phyloP scores from a whole-genome alignment of 2,329 filamentous ascomycete genomes.

The Fusarium illudens region DNA sequence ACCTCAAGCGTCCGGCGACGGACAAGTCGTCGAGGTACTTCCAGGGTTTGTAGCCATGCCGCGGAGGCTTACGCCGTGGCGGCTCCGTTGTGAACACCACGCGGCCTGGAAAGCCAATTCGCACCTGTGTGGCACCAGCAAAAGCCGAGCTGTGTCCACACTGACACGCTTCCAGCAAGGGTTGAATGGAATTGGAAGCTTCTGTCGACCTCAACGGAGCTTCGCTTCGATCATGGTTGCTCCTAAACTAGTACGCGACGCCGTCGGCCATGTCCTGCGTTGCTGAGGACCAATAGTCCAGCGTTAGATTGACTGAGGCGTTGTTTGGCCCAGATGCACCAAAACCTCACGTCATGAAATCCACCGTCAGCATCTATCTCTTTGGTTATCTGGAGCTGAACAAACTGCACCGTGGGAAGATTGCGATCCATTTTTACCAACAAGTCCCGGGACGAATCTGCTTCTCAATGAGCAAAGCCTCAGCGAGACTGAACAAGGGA shows the following conservation, averaged over 20 bases:
- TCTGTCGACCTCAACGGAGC: slow-evolving; percentile 12
- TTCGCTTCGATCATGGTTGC: slow-evolving; percentile 16
- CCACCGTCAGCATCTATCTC: neutral
- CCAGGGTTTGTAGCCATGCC: slow-evolving; percentile 11
- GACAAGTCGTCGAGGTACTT: slow-evolving; percentile 16
- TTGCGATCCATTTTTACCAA: slow-evolving; percentile 1
- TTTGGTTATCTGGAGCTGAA: neutral
- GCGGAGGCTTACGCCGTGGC: neutral
- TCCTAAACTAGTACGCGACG: slow-evolving; percentile 17
- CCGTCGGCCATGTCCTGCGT: slow-evolving; percentile 1
- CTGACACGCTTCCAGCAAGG: slow-evolving; percentile 21
- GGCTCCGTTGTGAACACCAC: slow-evolving; percentile 25
- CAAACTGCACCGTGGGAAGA: neutral
- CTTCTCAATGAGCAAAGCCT: slow-evolving; percentile 10
- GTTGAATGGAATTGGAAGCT: slow-evolving; percentile 26
- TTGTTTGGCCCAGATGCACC: neutral
- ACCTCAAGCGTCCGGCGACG: slow-evolving; percentile 5
- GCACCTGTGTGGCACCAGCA: slow-evolving; percentile 13
- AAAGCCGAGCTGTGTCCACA: slow-evolving; percentile 31
- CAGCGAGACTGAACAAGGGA: slow-evolving; percentile 5
- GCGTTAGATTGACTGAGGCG: slow-evolving; percentile 3
- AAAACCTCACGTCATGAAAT: slow-evolving; percentile 12
- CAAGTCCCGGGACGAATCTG: slow-evolving; percentile 7
- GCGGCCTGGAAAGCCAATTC: slow-evolving; percentile 20
- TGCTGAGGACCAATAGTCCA: slow-evolving; percentile 3